Conservation (phyloP, 441 rosid genomes). For the Hura crepitans region DNA sequence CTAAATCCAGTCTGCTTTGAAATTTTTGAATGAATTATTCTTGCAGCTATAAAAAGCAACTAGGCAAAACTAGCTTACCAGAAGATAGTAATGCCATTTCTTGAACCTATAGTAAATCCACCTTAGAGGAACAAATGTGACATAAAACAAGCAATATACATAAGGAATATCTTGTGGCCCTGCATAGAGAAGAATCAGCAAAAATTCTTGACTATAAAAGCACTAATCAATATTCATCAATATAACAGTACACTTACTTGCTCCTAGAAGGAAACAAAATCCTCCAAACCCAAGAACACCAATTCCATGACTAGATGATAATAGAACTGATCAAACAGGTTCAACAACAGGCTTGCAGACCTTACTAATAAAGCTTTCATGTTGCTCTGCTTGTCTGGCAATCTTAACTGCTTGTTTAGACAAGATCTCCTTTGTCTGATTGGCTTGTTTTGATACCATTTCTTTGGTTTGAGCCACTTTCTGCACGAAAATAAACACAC, state of each 20-base stretch:
- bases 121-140: constrained; percentile 84
- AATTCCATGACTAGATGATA: background rate
- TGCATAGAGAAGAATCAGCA: constrained; percentile 27
- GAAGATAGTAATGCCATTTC: constrained; percentile 97
- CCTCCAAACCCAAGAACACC: constrained; percentile 85
- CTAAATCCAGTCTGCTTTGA: background rate
- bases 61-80: constrained; percentile 48
- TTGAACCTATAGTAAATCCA: constrained; percentile 95
- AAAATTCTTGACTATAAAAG: constrained; percentile 4
- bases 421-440: constrained; percentile 68
- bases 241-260: constrained; percentile 52
- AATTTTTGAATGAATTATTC: background rate
- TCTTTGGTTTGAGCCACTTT: constrained; percentile 80
- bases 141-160: constrained; percentile 74
- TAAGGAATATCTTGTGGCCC: constrained; percentile 90
- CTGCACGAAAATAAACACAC: constrained; percentile 30
- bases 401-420: constrained; percentile 92
- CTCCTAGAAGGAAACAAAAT: constrained; percentile 84
- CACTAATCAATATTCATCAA: constrained; percentile 16
- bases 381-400: constrained; percentile 91
- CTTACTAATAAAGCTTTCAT: constrained; percentile 79
- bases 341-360: constrained; percentile 23
- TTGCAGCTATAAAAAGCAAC: background rate
- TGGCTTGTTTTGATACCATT: constrained; percentile 67
- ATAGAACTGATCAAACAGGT: background rate